Base-by-base conservation (phyloP, 257 asterid species). In the Gentiana macrophylla region DNA sequence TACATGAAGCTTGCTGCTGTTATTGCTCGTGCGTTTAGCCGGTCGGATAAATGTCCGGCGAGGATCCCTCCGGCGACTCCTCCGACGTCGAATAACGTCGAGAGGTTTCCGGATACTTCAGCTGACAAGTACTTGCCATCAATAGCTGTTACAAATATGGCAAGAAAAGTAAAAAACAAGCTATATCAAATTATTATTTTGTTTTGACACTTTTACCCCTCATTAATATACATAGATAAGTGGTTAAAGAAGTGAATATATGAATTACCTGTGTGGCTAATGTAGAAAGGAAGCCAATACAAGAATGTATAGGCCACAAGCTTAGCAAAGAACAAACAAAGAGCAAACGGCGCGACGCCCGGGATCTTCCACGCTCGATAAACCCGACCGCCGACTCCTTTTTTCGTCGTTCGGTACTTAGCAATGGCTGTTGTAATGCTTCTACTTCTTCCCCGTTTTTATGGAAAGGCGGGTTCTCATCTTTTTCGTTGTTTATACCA, bases 1-100 rank as follows among this genome's bases (percentile, higher is more conserved):
- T 88, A 92, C 94, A 89, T 84, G 80, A 92, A 92, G 57, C 95
- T 86, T 6, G 99, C 97, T 1, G 99, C 99, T 2, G 97, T 85
- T 60, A 89, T 83, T 47, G 99, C 97, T 68, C 97, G 69, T 24
- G 91, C 95, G 15, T 73, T 85, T 35, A 89, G 55, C 24, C 76
- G 77, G 37, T 92, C 99, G 0, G 99, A 92, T n/a, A 92, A 81
- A 74, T 88, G 85, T 56, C 99, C 99, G 0, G 97, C 99, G 3
- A 92, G 77, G 54, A 92, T 79, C 32, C 99, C 99, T 37, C 99
- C 99, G 1, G 83, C 72, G 53, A 92, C 91, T 12, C 99, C 99
- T 69, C 99, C 95, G 2, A 88, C 94, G 37, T 88, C 99, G 33
- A 92, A 92, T 65, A 89, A 13, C 3, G 99, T 92, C 0, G 99